Base-by-base conservation (phyloP, 2,329 filamentous ascomycete species). In the Fusarium udum region DNA sequence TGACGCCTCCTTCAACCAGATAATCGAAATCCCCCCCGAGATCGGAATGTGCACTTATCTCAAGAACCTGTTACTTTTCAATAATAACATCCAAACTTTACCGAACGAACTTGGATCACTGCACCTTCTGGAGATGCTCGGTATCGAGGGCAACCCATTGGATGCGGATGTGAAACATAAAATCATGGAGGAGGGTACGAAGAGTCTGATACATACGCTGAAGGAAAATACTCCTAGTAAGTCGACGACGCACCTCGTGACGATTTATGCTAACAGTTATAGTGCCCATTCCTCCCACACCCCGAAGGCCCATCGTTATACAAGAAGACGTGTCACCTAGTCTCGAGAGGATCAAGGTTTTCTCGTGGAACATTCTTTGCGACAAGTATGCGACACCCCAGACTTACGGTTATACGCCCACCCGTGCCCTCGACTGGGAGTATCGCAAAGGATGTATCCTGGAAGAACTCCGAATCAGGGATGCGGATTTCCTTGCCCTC, bases 21-120 rank as follows among this genome's bases (percentile, higher is more conserved):
- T 99, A 68, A 88, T 88, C 14, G 91, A 93, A 73, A 86, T 99
- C 8, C 96, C 96, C 3, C 89, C 93, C 28, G 95, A 99, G 84
- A 90, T 99, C 69, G 96, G 96, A 79, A 99, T 98, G 95, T 94
- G 97, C 78, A 96, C 95, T 34, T 96, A 95, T 76, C 86, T 99
- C 62, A 95, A 94, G 83, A 91, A 93, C 74, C 87, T 99, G 10
- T 86, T 95, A 34, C 86, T 98, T 6, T 98, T 97, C 81, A 95
- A 97, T 84, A 99, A 99, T 82, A 89, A 93, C 71, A 92, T 99
- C 61, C 90, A 90, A 69, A 91, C 90, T 28, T 86, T 99, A 32
- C 96, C 96, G 2, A 92, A 88, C 78, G 95, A 98, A 81, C 85
- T 99, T 67, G 96, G 96, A 13, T 96, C 94, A 36, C 86, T 99